Base-by-base conservation (phyloP, 306 rosid species). In the Quercus mongolica region DNA sequence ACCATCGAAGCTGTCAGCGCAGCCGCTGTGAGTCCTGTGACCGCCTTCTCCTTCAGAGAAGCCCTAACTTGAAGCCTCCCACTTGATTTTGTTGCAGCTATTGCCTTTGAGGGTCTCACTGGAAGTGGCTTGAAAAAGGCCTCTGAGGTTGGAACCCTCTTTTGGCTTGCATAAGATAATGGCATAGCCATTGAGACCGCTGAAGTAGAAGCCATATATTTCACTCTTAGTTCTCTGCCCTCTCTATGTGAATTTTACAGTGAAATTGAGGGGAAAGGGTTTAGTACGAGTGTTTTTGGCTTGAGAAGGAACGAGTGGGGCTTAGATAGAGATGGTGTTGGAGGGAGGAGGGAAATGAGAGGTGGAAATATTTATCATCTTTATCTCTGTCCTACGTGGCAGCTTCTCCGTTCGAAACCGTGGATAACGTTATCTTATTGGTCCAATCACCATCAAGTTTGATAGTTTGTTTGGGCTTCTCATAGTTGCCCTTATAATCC, bases 41-140 rank as follows among this genome's bases (percentile, higher is more conserved):
- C 85, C 4, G 87, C 96, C 82, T 96, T 93, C 87, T 96, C 98
- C 96, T 96, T 91, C 77, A 96, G 65, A 59, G 98, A 94, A 41
- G 97, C 94, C 44, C 87, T 87, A 41, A 91, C 92, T 70, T 78
- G 77, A 78, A 93, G 79, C 79, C 79, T 83, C 56, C 85, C 86
- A 57, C 69, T 78, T 72, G 82, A 21, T 59, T 79, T 87, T 25
- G 90, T 64, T 25, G 90, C 56, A 25, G 78, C 75, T 3, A 55
- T 58, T 26, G 77, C 86, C 86, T 77, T 88, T 38, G 92, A 82
- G 38, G 59, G 82, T 76, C 80, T 77, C 49, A 85, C 77, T 21
- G 88, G 86, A 54, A 84, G 76, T 21, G 97, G 96, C 91, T 81
- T 89, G 81, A 91, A 80, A 85, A 93, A 87, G 55, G 83, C 78